These are phyloP conservation scores for Citrus reticulata DNA, from an alignment of 345 rosid genomes.

Conservation along the genomic window DNA sequence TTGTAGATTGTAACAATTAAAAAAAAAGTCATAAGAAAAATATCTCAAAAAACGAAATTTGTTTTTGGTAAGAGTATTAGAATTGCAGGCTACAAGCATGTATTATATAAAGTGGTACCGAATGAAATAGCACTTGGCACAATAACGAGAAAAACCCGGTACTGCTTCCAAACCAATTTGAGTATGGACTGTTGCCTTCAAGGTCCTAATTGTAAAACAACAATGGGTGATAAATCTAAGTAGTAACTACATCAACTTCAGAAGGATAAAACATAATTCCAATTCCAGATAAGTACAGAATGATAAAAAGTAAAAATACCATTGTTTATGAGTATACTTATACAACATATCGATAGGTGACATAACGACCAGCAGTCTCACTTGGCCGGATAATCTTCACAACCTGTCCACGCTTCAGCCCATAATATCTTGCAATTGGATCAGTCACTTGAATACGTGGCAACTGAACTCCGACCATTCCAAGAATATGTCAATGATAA, in stretches of 20 bases:
- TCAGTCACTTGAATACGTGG: constrained; percentile 62
- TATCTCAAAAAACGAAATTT: neutral
- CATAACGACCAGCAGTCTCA: constrained; percentile 70
- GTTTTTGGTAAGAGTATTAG: neutral
- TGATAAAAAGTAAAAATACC: neutral
- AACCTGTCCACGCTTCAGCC: constrained; percentile 69
- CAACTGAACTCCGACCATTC: constrained; percentile 32
- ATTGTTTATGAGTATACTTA: constrained; percentile 14
- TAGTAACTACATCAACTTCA: neutral
- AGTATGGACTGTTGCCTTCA: neutral
- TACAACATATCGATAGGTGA: constrained; percentile 62
- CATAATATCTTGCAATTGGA: constrained; percentile 67
- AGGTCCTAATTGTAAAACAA: neutral
- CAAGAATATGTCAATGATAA: neutral
- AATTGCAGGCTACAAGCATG: too few relatives aligned
- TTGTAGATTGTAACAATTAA: too few relatives aligned
- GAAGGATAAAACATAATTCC: neutral
- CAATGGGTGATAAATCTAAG: neutral
- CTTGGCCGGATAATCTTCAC: constrained; percentile 70
- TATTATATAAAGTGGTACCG: neutral
- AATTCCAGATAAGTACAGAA: neutral
- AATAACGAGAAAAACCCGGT: neutral
- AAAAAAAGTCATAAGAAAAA: too few relatives aligned
- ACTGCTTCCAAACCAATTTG: neutral
- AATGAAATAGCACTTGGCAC: neutral